Evolutionary conservation across 352 stramenopile species (phyloP).

Genomic region (Hyaloperonospora arabidopsidis): DNA sequence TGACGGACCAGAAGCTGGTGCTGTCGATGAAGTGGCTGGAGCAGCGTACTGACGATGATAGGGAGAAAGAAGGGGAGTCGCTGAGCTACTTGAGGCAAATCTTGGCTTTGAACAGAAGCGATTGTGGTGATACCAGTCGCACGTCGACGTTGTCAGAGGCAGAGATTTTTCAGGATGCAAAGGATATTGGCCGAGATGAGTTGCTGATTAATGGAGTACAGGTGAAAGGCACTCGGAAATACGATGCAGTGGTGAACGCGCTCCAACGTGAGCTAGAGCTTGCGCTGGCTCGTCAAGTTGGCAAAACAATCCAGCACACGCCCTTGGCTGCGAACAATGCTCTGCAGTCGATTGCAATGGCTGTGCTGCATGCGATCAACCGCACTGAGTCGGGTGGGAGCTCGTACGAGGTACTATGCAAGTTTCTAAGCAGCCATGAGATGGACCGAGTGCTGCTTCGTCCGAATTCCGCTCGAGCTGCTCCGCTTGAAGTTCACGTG

Average conservation of each 20-base stretch:
- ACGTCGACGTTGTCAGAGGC: conserved; percentile 37
- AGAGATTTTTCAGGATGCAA: conserved; percentile 66
- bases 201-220: conserved; percentile 53
- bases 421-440: conserved; percentile 46
- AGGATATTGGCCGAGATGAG: conserved; percentile 74
- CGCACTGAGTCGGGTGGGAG: conserved; percentile 67
- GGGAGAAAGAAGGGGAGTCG: background rate
- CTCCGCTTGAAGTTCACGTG: conserved; percentile 45
- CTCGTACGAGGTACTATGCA: conserved; percentile 60
- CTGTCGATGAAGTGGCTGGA: conserved; percentile 45
- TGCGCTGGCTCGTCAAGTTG: conserved; percentile 25
- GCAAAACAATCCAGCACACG: conserved; percentile 23
- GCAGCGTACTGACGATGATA: background rate
- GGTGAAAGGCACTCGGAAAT: conserved; percentile 42
- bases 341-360: conserved; percentile 26
- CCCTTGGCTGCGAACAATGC: conserved; percentile 29
- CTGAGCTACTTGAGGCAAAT: conserved; percentile 37
- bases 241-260: conserved; percentile 46
- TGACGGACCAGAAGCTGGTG: conserved; percentile 27
- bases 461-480: conserved; percentile 49
- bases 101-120: conserved; percentile 15
- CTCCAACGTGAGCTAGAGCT: conserved; percentile 40
- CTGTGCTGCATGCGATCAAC: conserved; percentile 54
- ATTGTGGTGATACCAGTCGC: conserved; percentile 1
- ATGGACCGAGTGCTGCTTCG: conserved; percentile 57